Evolutionary conservation across 805 yeast genomes (phyloP).

Genomic region (Yarrowia divulgata): DNA sequence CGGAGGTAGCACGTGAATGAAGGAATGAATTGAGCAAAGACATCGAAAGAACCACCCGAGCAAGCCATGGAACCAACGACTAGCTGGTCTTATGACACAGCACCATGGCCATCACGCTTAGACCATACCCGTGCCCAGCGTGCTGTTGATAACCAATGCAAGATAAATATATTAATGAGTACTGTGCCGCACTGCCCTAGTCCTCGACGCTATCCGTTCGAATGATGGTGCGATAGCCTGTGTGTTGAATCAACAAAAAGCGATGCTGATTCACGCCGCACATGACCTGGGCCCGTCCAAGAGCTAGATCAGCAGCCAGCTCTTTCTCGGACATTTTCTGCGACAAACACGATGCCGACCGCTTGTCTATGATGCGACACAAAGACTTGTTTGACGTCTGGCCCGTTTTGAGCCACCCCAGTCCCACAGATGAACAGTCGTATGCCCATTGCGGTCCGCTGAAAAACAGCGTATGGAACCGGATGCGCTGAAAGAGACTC

Average conservation of each 20-base stretch:
- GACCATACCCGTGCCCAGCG: too few relatives aligned
- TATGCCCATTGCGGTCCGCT: conserved; percentile 3
- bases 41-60: too few relatives aligned
- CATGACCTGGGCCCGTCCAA: conserved; percentile 11
- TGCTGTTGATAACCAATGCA: too few relatives aligned
- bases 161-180: too few relatives aligned
- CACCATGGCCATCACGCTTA: too few relatives aligned
- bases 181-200: too few relatives aligned
- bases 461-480: conserved; percentile 10
- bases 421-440: conserved; percentile 8
- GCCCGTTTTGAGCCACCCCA: conserved; percentile 22
- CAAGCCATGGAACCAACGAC: too few relatives aligned
- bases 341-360: neutral
- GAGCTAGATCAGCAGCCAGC: conserved; percentile 13
- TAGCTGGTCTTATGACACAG: too few relatives aligned
- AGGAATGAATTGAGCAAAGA: too few relatives aligned
- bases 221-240: neutral
- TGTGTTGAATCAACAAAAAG: conserved; percentile 9
- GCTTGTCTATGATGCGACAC: conserved; percentile 1
- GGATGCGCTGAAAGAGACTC: neutral
- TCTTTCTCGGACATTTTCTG: neutral
- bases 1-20: too few relatives aligned
- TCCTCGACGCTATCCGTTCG: neutral
- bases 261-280: conserved; percentile 10
- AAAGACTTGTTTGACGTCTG: conserved; percentile 5